Evolutionary conservation across 345 rosid genomes (phyloP).

Genomic region (Acer negundo): DNA sequence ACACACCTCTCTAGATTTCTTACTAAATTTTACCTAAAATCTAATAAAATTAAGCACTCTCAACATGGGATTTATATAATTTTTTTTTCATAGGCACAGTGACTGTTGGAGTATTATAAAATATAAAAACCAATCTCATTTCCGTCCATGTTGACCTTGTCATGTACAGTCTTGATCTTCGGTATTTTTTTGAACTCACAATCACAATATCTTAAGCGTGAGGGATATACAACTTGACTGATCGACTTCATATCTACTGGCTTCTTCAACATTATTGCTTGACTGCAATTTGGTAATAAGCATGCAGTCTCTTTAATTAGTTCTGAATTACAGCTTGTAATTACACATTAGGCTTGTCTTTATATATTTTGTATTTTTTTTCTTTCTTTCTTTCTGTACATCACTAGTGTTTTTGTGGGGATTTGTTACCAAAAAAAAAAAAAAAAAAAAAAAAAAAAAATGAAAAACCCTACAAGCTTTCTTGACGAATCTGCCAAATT

Average conservation of each 20-base stretch:
- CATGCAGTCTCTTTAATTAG: not conserved
- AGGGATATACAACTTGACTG: no score
- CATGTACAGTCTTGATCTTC: not conserved
- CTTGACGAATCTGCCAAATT: not conserved
- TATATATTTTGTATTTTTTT: not conserved
- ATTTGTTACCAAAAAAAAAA: no score
- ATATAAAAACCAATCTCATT: conserved; percentile 16
- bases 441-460: no score
- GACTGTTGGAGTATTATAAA: conserved; percentile 26
- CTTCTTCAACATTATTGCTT: not conserved
- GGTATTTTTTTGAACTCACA: no score
- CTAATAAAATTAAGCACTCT: not conserved
- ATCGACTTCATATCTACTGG: no score
- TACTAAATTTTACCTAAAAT: conserved; percentile 21
- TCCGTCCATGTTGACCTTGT: conserved; percentile 24
- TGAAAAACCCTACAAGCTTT: not conserved
- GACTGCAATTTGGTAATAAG: not conserved
- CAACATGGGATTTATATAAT: conserved; percentile 4
- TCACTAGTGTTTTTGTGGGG: not conserved
- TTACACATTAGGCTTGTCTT: not conserved
- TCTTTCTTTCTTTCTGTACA: no score
- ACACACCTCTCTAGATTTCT: conserved; percentile 27
- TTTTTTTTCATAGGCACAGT: conserved; percentile 2
- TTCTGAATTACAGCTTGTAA: no score
- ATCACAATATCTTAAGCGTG: no score